phyloP scores from a whole-genome alignment of 2,329 filamentous ascomycete genomes.

The Lomentospora prolificans region DNA sequence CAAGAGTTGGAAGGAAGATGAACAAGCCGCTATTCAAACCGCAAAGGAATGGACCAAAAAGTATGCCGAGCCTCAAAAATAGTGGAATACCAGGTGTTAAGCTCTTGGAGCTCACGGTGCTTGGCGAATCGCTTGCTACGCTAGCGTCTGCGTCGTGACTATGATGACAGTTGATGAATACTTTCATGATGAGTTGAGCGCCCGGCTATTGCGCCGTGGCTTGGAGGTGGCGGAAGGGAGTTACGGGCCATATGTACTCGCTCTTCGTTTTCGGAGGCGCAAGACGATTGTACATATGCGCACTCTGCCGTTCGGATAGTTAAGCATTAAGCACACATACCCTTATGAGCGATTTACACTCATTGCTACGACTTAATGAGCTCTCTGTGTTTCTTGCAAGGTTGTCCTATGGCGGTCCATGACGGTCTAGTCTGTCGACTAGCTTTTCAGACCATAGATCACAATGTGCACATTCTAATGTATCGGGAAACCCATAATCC shows the following conservation, averaged over 20 bases:
- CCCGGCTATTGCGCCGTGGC: background rate
- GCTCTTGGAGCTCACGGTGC: background rate
- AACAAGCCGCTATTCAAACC: conserved; percentile 83
- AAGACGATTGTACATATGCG: background rate
- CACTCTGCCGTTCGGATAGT: background rate
- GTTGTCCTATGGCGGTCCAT: too few species aligned
- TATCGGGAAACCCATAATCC: too few species aligned
- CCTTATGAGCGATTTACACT: too few species aligned
- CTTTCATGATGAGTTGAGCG: background rate
- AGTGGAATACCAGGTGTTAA: background rate
- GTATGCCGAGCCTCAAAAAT: conserved; percentile 43
- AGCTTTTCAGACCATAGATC: too few species aligned
- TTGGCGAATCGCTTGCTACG: background rate
- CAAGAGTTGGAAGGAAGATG: conserved; percentile 95
- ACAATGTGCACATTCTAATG: too few species aligned
- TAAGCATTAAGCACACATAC: background rate
- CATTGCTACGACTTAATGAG: too few species aligned
- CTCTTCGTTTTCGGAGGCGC: background rate
- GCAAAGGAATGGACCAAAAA: conserved; percentile 85
- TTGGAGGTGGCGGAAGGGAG: background rate
- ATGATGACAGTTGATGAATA: background rate
- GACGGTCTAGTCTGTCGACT: too few species aligned
- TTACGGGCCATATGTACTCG: background rate
- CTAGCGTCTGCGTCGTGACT: background rate
- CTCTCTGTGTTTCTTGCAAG: too few species aligned